Conservation (phyloP, 345 rosid genomes). For the Pistacia vera region DNA sequence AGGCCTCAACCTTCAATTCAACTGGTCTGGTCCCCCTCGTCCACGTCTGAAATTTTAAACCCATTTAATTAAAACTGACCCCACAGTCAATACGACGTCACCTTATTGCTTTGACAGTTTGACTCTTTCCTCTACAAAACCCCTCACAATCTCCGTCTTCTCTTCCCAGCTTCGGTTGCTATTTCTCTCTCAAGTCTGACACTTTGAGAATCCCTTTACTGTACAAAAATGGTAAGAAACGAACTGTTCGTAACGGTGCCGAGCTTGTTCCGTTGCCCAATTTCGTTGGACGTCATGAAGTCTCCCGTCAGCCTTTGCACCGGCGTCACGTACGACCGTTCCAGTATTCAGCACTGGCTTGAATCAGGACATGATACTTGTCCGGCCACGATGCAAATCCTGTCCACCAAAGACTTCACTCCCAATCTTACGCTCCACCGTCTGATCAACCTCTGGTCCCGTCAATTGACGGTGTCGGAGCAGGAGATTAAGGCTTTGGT, state of each 20-base stretch:
- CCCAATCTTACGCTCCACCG: constrained; percentile 55
- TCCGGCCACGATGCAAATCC: constrained; percentile 59
- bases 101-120: constrained; percentile 17
- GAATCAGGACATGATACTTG: constrained; percentile 58
- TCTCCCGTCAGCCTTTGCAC: constrained; percentile 62
- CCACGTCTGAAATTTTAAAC: neutral
- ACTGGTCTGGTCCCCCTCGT: neutral
- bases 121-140: constrained; percentile 27
- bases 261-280: constrained; percentile 53
- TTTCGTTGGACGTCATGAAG: constrained; percentile 57
- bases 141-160: neutral
- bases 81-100: constrained; percentile 22
- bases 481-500: constrained; percentile 18
- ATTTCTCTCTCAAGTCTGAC: neutral
- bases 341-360: constrained; percentile 57
- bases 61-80: neutral
- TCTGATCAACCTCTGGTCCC: constrained; percentile 47
- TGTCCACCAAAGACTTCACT: constrained; percentile 42
- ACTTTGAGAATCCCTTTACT: neutral
- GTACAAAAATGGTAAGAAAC: constrained; percentile 31
- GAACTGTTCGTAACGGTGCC: constrained; percentile 51
- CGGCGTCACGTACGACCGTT: constrained; percentile 62
- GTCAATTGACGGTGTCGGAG: constrained; percentile 10
- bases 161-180: neutral
- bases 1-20: no score